Conservation (phyloP, 1,139 yeast species). For the Taiozyma sp. region DNA sequence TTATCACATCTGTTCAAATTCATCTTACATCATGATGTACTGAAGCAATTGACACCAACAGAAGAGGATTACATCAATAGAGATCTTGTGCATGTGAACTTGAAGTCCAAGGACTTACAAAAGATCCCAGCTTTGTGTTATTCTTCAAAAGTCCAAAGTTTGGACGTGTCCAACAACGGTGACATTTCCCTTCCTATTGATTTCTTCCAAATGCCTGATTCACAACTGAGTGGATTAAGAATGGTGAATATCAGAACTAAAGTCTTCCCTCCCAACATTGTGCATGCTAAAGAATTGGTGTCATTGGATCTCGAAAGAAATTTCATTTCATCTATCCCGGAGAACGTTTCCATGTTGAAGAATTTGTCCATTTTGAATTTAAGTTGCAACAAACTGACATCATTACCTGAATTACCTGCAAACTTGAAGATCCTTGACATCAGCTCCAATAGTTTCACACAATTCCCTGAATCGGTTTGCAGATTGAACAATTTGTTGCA, state of each 20-base stretch:
- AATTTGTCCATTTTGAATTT: constrained; percentile 53
- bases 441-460: constrained; percentile 71
- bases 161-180: constrained; percentile 86
- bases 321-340: constrained; percentile 59
- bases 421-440: constrained; percentile 58
- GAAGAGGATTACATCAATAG: constrained; percentile 60
- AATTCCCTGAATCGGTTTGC: constrained; percentile 67
- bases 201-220: constrained; percentile 71
- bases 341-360: constrained; percentile 45
- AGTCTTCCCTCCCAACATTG: constrained; percentile 66
- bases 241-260: constrained; percentile 73
- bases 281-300: constrained; percentile 63
- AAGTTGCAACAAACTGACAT: constrained; percentile 66
- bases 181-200: constrained; percentile 79
- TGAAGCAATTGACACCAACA: constrained; percentile 61
- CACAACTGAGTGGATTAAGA: constrained; percentile 58
- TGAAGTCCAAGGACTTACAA: constrained; percentile 69
- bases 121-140: constrained; percentile 82
- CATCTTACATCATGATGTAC: constrained; percentile 65
- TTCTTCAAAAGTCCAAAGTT: constrained; percentile 73
- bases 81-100: constrained; percentile 70
- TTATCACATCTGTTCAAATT: constrained; percentile 82
- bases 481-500: constrained; percentile 54
- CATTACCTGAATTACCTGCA: constrained; percentile 56
- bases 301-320: constrained; percentile 76